These are phyloP conservation scores for carrot (Daucus carota) DNA, from an alignment of 129 eudicot species.

Conservation along the genomic window DH1_v3.0 NC_030385.2:1981001-1981500, in stretches of 20 bases:
- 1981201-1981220: conserved; percentile 31
- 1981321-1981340: conserved; percentile 31
- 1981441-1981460: conserved; percentile 21
- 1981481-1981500: conserved; percentile 37
- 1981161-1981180: conserved; percentile 47
- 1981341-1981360: conserved; percentile 29
- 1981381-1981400: conserved; percentile 28
- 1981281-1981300: conserved; percentile 31
- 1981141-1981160: conserved; percentile 21
- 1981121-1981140: conserved; percentile 31
- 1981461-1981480: conserved; percentile 40
- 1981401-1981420: conserved; percentile 40
- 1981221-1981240: conserved; percentile 29
- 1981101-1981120: conserved; percentile 43
- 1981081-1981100: conserved; percentile 39
- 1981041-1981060: conserved; percentile 40
- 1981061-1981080: conserved; percentile 19
- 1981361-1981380: conserved; percentile 31
- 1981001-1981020: neutral
- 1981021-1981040: conserved; percentile 26
- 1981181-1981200: conserved; percentile 47
- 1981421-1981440: conserved; percentile 26
- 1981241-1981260: conserved; percentile 44
- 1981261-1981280: conserved; percentile 39
- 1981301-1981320: conserved; percentile 46